phyloP scores from a whole-genome alignment of 2,329 filamentous ascomycete genomes.

The Chrysosporium keratinophilum region DNA sequence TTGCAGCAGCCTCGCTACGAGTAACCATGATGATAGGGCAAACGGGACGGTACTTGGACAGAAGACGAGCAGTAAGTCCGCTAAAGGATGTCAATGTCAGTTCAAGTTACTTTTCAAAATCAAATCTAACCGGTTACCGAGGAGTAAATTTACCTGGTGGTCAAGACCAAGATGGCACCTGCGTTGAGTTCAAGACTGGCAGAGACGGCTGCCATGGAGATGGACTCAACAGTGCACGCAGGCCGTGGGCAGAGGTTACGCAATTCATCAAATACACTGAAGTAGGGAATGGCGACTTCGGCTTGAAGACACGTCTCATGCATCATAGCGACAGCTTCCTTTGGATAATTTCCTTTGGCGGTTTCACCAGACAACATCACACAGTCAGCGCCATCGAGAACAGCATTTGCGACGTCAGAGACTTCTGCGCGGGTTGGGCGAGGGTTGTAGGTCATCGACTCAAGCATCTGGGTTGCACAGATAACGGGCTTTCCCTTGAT shows the following conservation, averaged over 20 bases:
- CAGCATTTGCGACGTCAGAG: constrained; percentile 94
- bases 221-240: constrained; percentile 80
- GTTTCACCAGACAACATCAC: constrained; percentile 99
- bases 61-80: constrained; percentile 82
- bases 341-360: constrained; percentile 91
- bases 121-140: not conserved
- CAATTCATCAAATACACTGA: constrained; percentile 93
- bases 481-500: constrained; percentile 97
- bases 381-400: constrained; percentile 95
- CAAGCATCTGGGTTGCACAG: constrained; percentile 98
- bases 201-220: constrained; percentile 92
- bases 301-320: constrained; percentile 93
- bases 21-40: constrained; percentile 99
- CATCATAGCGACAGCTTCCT: constrained; percentile 93
- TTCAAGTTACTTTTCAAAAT: not conserved
- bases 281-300: constrained; percentile 94
- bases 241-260: constrained; percentile 73
- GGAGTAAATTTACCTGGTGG: constrained; percentile 56
- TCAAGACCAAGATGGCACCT: constrained; percentile 89
- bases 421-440: constrained; percentile 96
- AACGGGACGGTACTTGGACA: constrained; percentile 97
- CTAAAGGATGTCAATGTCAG: constrained; percentile 32
- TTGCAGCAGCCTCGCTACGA: constrained; percentile 68
- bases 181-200: constrained; percentile 94
- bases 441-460: constrained; percentile 99